Evolutionary conservation across 148 eudicot genomes (phyloP).

Genomic region (Arbutus unedo): DNA sequence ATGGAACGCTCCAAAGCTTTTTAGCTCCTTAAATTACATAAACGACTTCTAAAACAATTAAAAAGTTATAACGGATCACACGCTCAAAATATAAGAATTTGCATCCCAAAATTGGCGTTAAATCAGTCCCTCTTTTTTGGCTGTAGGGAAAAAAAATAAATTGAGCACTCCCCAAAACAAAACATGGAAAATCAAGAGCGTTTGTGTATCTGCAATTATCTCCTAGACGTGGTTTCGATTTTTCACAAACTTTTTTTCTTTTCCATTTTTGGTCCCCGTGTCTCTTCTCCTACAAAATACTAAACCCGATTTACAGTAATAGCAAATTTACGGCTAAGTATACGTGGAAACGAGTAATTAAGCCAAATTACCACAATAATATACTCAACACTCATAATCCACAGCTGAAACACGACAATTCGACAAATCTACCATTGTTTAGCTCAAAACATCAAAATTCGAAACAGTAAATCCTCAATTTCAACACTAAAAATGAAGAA

Average conservation of each 20-base stretch:
- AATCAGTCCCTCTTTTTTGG: background rate
- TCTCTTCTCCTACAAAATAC: background rate
- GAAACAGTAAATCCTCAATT: background rate
- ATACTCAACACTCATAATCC: background rate
- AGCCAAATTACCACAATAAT: background rate
- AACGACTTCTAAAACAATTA: background rate
- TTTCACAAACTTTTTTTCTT: background rate
- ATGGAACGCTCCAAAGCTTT: background rate
- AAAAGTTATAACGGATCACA: background rate
- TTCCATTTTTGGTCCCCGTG: background rate
- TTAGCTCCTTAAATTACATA: background rate
- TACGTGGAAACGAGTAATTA: background rate
- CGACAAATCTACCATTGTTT: background rate
- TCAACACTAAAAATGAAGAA: background rate
- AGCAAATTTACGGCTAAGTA: background rate
- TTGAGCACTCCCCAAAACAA: background rate
- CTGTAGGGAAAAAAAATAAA: background rate
- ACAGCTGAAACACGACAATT: constrained; percentile 1
- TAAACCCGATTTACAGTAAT: background rate
- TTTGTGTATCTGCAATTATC: background rate
- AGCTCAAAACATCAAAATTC: background rate
- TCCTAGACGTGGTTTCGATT: background rate
- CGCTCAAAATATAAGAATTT: background rate
- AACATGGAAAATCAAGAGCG: background rate
- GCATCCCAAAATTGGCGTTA: background rate